Base-by-base conservation (phyloP, 495 filamentous ascomycete species). In the Astrocystis sublimbata region DNA sequence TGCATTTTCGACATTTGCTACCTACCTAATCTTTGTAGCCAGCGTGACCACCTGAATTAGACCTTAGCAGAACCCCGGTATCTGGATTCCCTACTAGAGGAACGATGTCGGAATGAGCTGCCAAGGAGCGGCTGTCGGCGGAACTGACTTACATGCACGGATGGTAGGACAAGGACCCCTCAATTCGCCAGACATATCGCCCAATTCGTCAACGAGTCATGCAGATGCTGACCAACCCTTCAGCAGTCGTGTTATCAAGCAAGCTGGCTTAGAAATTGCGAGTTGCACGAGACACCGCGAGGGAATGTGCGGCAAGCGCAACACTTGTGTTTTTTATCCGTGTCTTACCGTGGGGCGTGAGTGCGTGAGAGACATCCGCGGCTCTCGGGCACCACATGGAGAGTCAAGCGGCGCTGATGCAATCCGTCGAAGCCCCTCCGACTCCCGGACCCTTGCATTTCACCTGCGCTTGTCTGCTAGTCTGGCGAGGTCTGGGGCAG, bases 371-470 rank as follows among this genome's bases (percentile, higher is more conserved):
- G 24, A 56, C 21, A 30, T 15, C 9, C 5, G 36, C 59, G 60
- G 60, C 60, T 62, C 50, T 62, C 60, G 60, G 60, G 49, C 13
- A 12, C 9, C 13, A 4, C 40, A 26, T 40, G 13, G 19, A 56
- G 41, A 19, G 51, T 41, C 51, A 56, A 41, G 33, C 51, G 60
- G 50, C 51, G 55, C 50, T 62, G 60, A 62, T 56, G 60, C 51
- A 46, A 62, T 56, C 33, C 50, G 28, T 21, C 15, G 23, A 30
- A 53, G n/a, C 51, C 28, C 51, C 31, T 62, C 60, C 60, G 60
- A 62, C 60, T 62, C 60, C 60, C 60, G 60, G 60, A 9, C 60
- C 41, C 41, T 47, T 31, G 47, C 56, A 38, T 38, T 36, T 35
- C 12, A 13, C 13, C 42, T 58, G 55, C n/a, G 42, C 28, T 24